Base-by-base conservation (phyloP, 345 rosid species). In the Reutealis trisperma region DNA sequence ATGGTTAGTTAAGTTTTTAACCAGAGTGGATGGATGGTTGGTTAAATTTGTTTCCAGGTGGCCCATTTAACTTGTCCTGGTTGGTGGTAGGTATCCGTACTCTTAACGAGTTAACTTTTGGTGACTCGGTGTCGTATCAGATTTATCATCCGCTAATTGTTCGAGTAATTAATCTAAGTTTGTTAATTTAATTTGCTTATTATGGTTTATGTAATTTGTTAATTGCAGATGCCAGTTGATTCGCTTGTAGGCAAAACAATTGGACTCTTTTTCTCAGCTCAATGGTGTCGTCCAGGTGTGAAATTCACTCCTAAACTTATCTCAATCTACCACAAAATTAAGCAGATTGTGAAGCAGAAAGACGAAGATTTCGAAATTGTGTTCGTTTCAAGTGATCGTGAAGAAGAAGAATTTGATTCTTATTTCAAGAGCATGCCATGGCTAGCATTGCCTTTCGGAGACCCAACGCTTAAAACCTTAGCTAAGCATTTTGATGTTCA, bases 201-300 rank as follows among this genome's bases (percentile, higher is more conserved):
- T 12, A 47, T 47, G 1, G 14, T 9, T 45, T 24, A 4, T 22
- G 15, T 67, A 44, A 25, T n/a, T 6, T 57, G 34, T 47, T 16
- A 2, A 4, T 61, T 77, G 84, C 83, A 90, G 93, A 87, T 87
- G 16, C 72, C 84, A 0, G 83, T 90, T 68, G 75, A 84, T 24
- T 84, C 87, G 12, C 65, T 90, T 79, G 77, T 77, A 7, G 91
- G 90, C 9, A 87, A 85, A 80, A 87, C 90, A 4, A 44, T 87
- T 24, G 93, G 93, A 25, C 80, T 90, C 16, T 85, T 84, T 76
- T 86, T 90, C 83, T 88, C 93, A 1, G 87, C 88, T 1, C 78
- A 85, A n/a, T 88, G 93, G 93, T 84, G 93, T 70, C 70, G 81
- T 18, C 93, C 93, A 18, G 83, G 89, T 3, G 75, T 22, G 41